phyloP scores from a whole-genome alignment of 108 stramenopile species.

The Pseudonitzschia delicatissima region DNA sequence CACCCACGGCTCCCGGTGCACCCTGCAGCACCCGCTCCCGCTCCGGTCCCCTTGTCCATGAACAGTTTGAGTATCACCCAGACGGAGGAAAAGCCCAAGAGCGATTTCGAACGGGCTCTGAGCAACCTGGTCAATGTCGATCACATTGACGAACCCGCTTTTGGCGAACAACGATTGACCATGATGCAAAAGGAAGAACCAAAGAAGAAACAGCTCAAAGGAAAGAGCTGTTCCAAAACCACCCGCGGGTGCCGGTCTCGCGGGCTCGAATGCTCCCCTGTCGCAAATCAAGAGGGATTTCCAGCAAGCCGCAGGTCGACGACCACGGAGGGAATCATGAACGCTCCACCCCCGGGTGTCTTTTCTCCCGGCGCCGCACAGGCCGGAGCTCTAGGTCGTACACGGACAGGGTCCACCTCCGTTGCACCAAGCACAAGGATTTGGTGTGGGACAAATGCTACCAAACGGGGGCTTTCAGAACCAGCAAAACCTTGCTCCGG shows the following conservation, averaged over 20 bases:
- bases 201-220: slow-evolving; percentile 34
- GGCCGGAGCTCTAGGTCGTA: slow-evolving; percentile 50
- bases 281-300: slow-evolving; percentile 39
- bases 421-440: slow-evolving; percentile 39
- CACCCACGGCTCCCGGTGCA: slow-evolving; percentile 23
- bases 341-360: slow-evolving; percentile 38
- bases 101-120: slow-evolving; percentile 44
- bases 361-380: slow-evolving; percentile 38
- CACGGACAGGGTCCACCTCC: slow-evolving; percentile 61
- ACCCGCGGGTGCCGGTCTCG: slow-evolving; percentile 27
- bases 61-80: slow-evolving; percentile 20
- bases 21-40: neutral
- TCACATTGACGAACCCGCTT: slow-evolving; percentile 55
- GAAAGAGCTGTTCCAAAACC: slow-evolving; percentile 45
- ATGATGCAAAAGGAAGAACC: slow-evolving; percentile 49
- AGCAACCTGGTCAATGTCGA: slow-evolving; percentile 58
- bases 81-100: slow-evolving; percentile 32
- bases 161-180: slow-evolving; percentile 42
- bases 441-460: slow-evolving; percentile 44
- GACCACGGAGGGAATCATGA: slow-evolving; percentile 44
- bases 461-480: slow-evolving; percentile 36
- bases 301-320: neutral
- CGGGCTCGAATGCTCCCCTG: slow-evolving; percentile 40
- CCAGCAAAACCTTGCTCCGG: slow-evolving; percentile 24
- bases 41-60: slow-evolving; percentile 31